Evolutionary conservation across 192 early-diverging fungal species (phyloP).

Genomic region (Martensiomyces pterosporus): DNA sequence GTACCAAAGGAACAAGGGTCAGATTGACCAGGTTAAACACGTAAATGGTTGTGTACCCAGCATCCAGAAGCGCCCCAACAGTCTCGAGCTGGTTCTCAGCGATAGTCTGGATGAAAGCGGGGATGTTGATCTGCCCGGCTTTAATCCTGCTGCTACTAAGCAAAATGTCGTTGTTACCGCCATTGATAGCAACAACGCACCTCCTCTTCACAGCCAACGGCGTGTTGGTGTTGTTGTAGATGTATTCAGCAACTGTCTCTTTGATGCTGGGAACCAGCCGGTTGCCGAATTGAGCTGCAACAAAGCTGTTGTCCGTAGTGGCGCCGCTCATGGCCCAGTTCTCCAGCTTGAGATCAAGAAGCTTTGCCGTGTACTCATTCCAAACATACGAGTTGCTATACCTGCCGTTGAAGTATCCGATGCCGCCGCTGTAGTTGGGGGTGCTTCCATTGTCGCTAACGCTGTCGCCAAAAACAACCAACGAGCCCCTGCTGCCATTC

Average conservation of each 20-base stretch:
- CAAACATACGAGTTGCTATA: not conserved
- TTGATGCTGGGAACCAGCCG: not conserved
- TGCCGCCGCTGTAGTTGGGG: not conserved
- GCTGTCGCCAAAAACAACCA: constrained; percentile 5
- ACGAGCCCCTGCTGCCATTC: no score
- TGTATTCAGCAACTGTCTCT: not conserved
- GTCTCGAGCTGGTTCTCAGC: not conserved
- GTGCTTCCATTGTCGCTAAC: not conserved
- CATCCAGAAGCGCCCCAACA: not conserved
- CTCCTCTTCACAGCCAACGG: not conserved
- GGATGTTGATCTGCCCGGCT: not conserved
- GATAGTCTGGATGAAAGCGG: not conserved
- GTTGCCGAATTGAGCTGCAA: not conserved
- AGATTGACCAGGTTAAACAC: not conserved
- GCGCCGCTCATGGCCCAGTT: constrained; percentile 1
- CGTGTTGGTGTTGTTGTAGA: constrained; percentile 1
- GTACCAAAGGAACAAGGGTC: not conserved
- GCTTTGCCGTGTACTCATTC: not conserved
- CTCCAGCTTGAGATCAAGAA: not conserved
- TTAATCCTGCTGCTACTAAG: not conserved
- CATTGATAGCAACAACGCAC: not conserved
- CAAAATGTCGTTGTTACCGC: not conserved
- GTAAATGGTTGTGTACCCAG: not conserved
- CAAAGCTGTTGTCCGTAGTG: not conserved
- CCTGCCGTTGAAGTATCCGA: not conserved